Percentiles rank a stretch among this genome's conserved stretches.
These are phyloP conservation scores for Mycena pura DNA, from an alignment of 768 basidiomycete species.

Conservation along the genomic window DNA sequence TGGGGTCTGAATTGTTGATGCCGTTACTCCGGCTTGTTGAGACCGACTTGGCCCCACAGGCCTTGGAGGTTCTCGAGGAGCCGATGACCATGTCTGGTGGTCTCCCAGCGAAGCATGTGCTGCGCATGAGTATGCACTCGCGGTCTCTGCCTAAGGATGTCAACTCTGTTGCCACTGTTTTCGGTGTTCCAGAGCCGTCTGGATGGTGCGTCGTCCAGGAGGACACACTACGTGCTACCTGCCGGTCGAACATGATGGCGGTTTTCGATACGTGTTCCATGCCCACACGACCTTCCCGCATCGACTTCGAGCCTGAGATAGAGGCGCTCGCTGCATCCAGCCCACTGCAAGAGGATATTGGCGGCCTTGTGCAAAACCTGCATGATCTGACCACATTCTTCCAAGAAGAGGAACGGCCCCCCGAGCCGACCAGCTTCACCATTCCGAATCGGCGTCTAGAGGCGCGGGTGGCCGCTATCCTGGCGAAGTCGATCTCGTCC, in stretches of 20 bases:
- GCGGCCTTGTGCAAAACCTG: conserved; percentile 78
- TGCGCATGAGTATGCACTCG: conserved; percentile 88
- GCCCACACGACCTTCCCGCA: conserved; percentile 69
- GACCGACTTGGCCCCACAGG: conserved; percentile 83
- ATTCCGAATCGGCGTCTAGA: conserved; percentile 69
- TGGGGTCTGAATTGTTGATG: conserved; percentile 90
- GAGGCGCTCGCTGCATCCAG: conserved; percentile 50
- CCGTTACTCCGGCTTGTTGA: conserved; percentile 89
- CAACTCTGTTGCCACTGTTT: conserved; percentile 71
- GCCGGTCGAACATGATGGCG: conserved; percentile 80
- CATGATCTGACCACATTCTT: conserved; percentile 80
- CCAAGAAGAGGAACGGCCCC: conserved; percentile 51
- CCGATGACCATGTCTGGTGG: conserved; percentile 82
- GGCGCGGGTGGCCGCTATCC: conserved; percentile 81
- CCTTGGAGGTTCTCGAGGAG: conserved; percentile 93
- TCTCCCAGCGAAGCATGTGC: conserved; percentile 81
- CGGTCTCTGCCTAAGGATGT: conserved; percentile 50
- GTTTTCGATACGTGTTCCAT: conserved; percentile 87
- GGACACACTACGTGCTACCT: conserved; percentile 63
- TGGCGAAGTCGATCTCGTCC: conserved; percentile 75
- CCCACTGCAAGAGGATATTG: conserved; percentile 69
- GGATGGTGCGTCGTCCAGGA: conserved; percentile 88
- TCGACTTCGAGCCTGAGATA: conserved; percentile 75
- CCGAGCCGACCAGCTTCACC: conserved; percentile 41
- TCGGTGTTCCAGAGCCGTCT: conserved; percentile 81